phyloP scores from a whole-genome alignment of 208 protist genomes.

The Leishmania gerbilli region DNA sequence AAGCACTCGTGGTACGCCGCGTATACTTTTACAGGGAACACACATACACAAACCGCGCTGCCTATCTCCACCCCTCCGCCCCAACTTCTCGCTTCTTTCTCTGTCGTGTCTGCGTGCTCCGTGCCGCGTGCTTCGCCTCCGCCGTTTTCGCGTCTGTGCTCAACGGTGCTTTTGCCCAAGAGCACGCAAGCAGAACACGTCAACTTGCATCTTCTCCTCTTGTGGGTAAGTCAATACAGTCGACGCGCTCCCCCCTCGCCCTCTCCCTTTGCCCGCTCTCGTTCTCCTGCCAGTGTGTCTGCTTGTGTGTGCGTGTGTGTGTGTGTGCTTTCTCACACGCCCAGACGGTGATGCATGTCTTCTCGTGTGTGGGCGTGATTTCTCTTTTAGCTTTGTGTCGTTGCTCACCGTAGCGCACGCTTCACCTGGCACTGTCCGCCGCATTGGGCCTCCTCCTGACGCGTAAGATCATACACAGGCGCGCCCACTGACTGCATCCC shows the following conservation, averaged over 20 bases:
- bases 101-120: not conserved
- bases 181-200: not conserved
- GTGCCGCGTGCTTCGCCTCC: not conserved
- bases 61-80: not conserved
- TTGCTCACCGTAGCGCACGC: not conserved
- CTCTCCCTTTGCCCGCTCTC: not conserved
- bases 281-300: not conserved
- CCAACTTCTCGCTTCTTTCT: not conserved
- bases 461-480: not conserved
- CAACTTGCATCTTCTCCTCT: not conserved
- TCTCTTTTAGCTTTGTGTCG: not conserved
- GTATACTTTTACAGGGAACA: not conserved
- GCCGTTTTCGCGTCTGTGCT: not conserved
- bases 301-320: not conserved
- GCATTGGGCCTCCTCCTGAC: not conserved
- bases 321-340: not conserved
- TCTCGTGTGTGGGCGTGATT: not conserved
- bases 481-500: not conserved
- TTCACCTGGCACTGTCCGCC: not conserved
- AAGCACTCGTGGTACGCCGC: not conserved
- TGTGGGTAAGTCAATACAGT: not conserved
- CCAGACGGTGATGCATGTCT: not conserved
- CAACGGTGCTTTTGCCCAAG: not conserved
- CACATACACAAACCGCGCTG: not conserved
- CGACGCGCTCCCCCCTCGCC: not conserved